Conservation (phyloP, 768 basidiomycete genomes). For the Chalciporus chontae region DNA sequence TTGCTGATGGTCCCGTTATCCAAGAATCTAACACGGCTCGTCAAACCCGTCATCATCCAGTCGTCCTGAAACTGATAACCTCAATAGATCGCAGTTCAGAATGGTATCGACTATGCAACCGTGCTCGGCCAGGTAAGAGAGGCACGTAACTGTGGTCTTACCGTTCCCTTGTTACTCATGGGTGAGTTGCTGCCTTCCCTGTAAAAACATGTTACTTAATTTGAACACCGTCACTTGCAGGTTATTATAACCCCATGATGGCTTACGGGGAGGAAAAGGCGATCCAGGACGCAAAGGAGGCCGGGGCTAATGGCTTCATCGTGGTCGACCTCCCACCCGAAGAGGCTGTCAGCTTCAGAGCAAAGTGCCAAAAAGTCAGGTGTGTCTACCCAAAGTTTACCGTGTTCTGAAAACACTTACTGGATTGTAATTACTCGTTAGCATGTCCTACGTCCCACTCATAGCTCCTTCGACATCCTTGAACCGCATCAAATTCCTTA, state of each 20-base stretch:
- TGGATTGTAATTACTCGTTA: slow-evolving; percentile 29
- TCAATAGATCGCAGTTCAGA: slow-evolving; percentile 77
- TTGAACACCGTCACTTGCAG: slow-evolving; percentile 36
- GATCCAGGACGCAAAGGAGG: slow-evolving; percentile 82
- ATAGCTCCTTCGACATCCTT: slow-evolving; percentile 93
- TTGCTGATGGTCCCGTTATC: slow-evolving; percentile 92
- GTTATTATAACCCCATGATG: slow-evolving; percentile 95
- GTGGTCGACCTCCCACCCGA: slow-evolving; percentile 98
- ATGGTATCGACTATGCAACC: slow-evolving; percentile 71
- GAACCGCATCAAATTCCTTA: slow-evolving; percentile 83
- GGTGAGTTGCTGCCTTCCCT: slow-evolving; percentile 11
- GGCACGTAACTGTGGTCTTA: slow-evolving; percentile 79
- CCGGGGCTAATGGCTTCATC: slow-evolving; percentile 96
- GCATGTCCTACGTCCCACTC: slow-evolving; percentile 91
- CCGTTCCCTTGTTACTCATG: slow-evolving; percentile 65
- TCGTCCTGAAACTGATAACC: background rate
- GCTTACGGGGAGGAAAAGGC: slow-evolving; percentile 95
- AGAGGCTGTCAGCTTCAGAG: slow-evolving; percentile 87
- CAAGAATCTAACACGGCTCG: slow-evolving; percentile 87
- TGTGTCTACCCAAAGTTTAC: slow-evolving; percentile 38
- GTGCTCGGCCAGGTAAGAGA: slow-evolving; percentile 74
- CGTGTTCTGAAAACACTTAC: background rate
- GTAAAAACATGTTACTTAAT: background rate
- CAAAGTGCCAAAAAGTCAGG: slow-evolving; percentile 80
- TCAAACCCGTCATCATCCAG: background rate